Base-by-base conservation (phyloP, 805 yeast species). In the Schwanniomyces pseudopolymorphus region DNA sequence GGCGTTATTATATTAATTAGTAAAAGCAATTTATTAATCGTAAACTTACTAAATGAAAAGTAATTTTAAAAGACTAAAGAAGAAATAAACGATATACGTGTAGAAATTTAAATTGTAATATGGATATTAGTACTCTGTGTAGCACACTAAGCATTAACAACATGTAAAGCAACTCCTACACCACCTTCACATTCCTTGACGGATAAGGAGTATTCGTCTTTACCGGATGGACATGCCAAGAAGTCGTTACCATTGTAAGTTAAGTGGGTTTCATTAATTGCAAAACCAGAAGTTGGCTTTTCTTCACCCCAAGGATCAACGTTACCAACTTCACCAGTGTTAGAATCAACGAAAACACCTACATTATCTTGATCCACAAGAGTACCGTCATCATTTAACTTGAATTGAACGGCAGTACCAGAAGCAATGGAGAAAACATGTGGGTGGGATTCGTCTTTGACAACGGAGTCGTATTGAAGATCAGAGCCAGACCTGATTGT, bases 181-280 rank as follows among this genome's bases (percentile, higher is more conserved):
- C 67, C 71, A 11, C 67, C 68, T 20, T 44, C 44, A 44, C 70
- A 64, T 43, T 56, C 56, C 28, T 60, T 59, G 48, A 44, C 55
- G 37, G 65, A 50, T 51, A 66, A 63, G 4, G 61, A 58, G 50
- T 33, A 59, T 21, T 46, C 48, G 55, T 60, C 53, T 17, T 47
- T 52, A n/a, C 61, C 64, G 28, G 64, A 52, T 33, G 73, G 70
- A 46, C 73, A 67, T 27, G 77, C 77, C 31, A 60, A 58, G 64
- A 74, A 77, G 22, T 58, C 52, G 25, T 61, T 52, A 39, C 67
- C 70, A 31, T 64, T 48, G 57, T 60, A 70, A 3, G 54, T 52
- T 58, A 78, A 66, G 56, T 64, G 53, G 31, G 72, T 76, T 39
- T 64, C 57, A 6, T 54, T 24, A 52, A 78, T 64, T 20, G 74